phyloP scores from a whole-genome alignment of 345 rosid genomes.

The Boechera stricta region DNA sequence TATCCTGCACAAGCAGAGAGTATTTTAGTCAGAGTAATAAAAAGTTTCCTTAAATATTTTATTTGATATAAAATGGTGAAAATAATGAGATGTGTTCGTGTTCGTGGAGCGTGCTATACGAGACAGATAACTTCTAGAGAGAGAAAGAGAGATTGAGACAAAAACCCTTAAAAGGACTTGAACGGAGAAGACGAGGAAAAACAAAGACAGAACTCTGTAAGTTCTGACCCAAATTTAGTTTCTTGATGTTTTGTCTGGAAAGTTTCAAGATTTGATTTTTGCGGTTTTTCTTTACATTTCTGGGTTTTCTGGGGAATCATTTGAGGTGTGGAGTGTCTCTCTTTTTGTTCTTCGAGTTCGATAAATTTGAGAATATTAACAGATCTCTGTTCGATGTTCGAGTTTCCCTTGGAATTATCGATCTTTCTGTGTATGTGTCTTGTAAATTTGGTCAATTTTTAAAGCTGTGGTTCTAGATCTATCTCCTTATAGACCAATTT shows the following conservation, averaged over 20 bases:
- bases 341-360: neutral
- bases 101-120: constrained; percentile 39
- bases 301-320: neutral
- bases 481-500: neutral
- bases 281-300: neutral
- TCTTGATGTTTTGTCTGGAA: neutral
- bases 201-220: constrained; percentile 18
- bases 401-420: neutral
- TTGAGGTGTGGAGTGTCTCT: neutral
- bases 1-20: constrained; percentile 12
- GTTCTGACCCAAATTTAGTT: constrained; percentile 1
- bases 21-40: constrained; percentile 27
- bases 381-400: constrained; percentile 26
- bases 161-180: constrained; percentile 14
- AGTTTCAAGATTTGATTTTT: constrained; percentile 22
- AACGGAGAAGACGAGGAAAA: constrained; percentile 39
- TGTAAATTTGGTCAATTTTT: neutral
- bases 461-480: constrained; percentile 27
- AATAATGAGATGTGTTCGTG: constrained; percentile 37
- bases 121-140: constrained; percentile 24
- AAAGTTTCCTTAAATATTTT: constrained; percentile 25
- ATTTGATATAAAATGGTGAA: constrained; percentile 12
- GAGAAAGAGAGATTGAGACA: constrained; percentile 7
- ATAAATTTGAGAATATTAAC: neutral
- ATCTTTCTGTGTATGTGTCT: neutral